Base-by-base conservation (phyloP, 1,284 basidiomycete species). In the Rhodotorula sp. region DNA sequence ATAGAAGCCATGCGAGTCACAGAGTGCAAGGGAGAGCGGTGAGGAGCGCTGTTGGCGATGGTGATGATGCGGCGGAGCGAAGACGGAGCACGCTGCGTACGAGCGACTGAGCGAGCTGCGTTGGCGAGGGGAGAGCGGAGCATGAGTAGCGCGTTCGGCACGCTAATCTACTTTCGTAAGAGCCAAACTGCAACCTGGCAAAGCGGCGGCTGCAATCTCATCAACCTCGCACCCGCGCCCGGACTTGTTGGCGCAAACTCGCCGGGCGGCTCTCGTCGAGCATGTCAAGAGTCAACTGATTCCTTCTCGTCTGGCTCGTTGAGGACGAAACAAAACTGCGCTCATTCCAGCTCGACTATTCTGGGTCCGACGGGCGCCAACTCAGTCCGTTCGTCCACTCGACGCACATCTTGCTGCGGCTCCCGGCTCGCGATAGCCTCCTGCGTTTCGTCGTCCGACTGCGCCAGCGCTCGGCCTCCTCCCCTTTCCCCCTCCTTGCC, bases 311-410 rank as follows among this genome's bases (percentile, higher is more conserved):
- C 49, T 50, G 49, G 49, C 49, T 38, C n/a, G 59, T 28, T 10
- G 8, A 8, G 43, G 31, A 14, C 14, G 47, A 8, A 23, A 18
- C 31, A 47, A 43, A 1, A 16, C 23, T 14, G 6, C 31, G 47
- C 16, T 61, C 49, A 60, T 12, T 62, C 62, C 49, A 72, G 56
- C 62, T 69, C 71, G 26, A 69, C 71, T 16, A 72, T 72, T 64
- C 54, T 58, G 54, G 60, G 34, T 50, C 59, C 49, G 26, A 19
- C 14, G 7, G 38, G 38, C 38, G 38, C 38, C 10, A 10, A 14
- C 38, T 12, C 38, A 14, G 48, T 21, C 34, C 43, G 7, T 52
- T 26, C 34, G 19, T 26, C 45, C 43, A 18, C 31, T 3, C n/a
- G 54, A 55, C 26, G 54, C n/a, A 55, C 26, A 23, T 8, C 23